Conservation (phyloP, 1,139 yeast species). For the Ogataea hybrid region DNA sequence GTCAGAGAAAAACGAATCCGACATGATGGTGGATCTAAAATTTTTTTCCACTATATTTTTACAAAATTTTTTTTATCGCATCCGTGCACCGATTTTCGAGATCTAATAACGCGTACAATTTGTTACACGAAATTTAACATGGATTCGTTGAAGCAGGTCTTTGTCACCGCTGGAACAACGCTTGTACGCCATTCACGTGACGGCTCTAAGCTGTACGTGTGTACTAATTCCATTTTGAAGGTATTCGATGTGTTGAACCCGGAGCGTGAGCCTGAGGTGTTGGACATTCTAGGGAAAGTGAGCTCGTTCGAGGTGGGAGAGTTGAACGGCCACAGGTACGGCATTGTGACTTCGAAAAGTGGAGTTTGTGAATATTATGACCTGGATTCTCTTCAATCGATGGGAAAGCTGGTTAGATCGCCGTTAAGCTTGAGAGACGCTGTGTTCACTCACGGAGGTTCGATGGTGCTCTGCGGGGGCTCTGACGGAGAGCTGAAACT, state of each 20-base stretch:
- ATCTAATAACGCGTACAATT: slow-evolving; percentile 7
- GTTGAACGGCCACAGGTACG: slow-evolving; percentile 13
- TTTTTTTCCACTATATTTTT: slow-evolving; percentile 8
- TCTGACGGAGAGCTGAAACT: slow-evolving; percentile 66
- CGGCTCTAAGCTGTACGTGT: slow-evolving; percentile 43
- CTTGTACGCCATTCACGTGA: slow-evolving; percentile 38
- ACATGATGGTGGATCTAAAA: slow-evolving; percentile 19
- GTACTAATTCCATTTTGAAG: slow-evolving; percentile 52
- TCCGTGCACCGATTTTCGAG: slow-evolving; percentile 6
- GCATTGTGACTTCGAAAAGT: slow-evolving; percentile 30
- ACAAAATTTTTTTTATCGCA: slow-evolving; percentile 7
- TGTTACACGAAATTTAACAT: slow-evolving; percentile 3
- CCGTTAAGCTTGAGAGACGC: slow-evolving; percentile 69
- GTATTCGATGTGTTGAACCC: slow-evolving; percentile 45
- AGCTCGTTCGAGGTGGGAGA: slow-evolving; percentile 29
- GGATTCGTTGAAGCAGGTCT: slow-evolving; percentile 25
- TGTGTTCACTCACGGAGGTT: slow-evolving; percentile 67
- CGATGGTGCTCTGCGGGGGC: slow-evolving; percentile 69
- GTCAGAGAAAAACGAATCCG: slow-evolving; percentile 62
- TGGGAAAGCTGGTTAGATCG: slow-evolving; percentile 36
- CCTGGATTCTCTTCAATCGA: slow-evolving; percentile 21
- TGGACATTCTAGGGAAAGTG: slow-evolving; percentile 45
- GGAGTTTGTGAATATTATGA: slow-evolving; percentile 38
- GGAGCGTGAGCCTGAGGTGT: slow-evolving; percentile 52
- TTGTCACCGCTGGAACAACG: slow-evolving; percentile 42